Percentiles rank a stretch among this genome's conserved stretches.
phyloP scores from a whole-genome alignment of 805 yeast species.

The Suhomyces vadensis region DNA sequence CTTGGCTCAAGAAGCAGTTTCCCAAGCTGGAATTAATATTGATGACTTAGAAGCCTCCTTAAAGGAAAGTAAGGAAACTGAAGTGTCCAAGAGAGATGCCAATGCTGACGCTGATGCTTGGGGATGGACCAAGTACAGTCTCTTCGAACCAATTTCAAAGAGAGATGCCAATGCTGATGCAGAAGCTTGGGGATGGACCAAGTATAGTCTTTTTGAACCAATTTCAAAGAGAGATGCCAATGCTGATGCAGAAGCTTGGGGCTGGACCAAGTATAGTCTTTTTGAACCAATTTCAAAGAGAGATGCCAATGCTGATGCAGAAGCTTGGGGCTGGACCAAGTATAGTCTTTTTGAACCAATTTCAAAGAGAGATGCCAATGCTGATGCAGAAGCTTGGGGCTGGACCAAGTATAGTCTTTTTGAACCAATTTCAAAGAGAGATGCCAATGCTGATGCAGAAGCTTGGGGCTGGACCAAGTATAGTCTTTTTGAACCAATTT shows the following conservation, averaged over 20 bases:
- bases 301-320: slow-evolving; percentile 14
- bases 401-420: slow-evolving; percentile 9
- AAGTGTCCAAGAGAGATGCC: slow-evolving; percentile 15
- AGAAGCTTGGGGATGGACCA: slow-evolving; percentile 9
- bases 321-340: slow-evolving; percentile 7
- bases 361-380: slow-evolving; percentile 13
- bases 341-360: slow-evolving; percentile 11
- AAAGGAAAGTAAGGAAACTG: neutral
- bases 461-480: slow-evolving; percentile 4
- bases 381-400: slow-evolving; percentile 12
- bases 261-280: slow-evolving; percentile 5
- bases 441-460: slow-evolving; percentile 13
- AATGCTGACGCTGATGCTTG: slow-evolving; percentile 10
- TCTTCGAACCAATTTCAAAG: slow-evolving; percentile 9
- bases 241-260: slow-evolving; percentile 10
- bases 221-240: slow-evolving; percentile 15
- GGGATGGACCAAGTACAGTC: slow-evolving; percentile 7
- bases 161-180: slow-evolving; percentile 13
- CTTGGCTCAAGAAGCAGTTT: slow-evolving; percentile 9
- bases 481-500: slow-evolving; percentile 9
- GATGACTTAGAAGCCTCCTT: slow-evolving; percentile 4
- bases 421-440: slow-evolving; percentile 14
- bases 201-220: slow-evolving; percentile 10
- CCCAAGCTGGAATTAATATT: neutral
- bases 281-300: slow-evolving; percentile 17